These are phyloP conservation scores for Yamadazyma aaseri DNA, from an alignment of 1,139 yeast genomes.

Conservation along the genomic window DNA sequence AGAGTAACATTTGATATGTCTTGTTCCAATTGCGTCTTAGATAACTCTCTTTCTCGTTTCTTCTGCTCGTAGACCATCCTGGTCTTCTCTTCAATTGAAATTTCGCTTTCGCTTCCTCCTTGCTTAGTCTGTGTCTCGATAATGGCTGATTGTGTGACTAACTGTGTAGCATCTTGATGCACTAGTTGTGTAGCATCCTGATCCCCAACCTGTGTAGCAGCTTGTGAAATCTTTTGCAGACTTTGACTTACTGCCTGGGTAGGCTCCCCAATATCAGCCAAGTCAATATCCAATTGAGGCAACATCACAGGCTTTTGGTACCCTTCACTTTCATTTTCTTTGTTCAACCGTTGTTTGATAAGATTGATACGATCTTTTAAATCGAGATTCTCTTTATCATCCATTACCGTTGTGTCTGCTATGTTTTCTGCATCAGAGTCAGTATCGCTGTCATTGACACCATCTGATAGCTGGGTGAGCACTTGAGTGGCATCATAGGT, in stretches of 20 bases:
- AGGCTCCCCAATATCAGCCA: constrained; percentile 20
- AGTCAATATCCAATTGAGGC: constrained; percentile 32
- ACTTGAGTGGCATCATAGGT: constrained; percentile 9
- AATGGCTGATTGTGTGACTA: too few relatives aligned
- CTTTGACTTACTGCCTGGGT: too few relatives aligned
- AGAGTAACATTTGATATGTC: constrained; percentile 36
- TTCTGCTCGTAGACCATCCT: constrained; percentile 11
- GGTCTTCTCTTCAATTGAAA: constrained; percentile 12
- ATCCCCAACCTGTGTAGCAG: too few relatives aligned
- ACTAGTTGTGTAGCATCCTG: too few relatives aligned
- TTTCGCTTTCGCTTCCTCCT: too few relatives aligned
- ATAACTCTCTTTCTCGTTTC: constrained; percentile 13
- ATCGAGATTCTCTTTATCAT: constrained; percentile 2
- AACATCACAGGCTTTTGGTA: constrained; percentile 10
- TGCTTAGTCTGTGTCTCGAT: too few relatives aligned
- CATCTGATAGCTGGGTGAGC: neutral
- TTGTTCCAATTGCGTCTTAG: constrained; percentile 25
- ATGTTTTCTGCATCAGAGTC: constrained; percentile 2
- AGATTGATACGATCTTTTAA: constrained; percentile 2
- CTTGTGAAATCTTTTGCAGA: too few relatives aligned
- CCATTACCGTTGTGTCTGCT: too few relatives aligned
- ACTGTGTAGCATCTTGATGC: too few relatives aligned
- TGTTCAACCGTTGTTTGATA: constrained; percentile 3
- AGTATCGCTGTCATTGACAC: neutral
- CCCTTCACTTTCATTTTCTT: constrained; percentile 4